Evolutionary conservation across 768 basidiomycete genomes (phyloP), one percentile per base, ranked within the genome.

Genomic region (Mycena vulgaris): DNA sequence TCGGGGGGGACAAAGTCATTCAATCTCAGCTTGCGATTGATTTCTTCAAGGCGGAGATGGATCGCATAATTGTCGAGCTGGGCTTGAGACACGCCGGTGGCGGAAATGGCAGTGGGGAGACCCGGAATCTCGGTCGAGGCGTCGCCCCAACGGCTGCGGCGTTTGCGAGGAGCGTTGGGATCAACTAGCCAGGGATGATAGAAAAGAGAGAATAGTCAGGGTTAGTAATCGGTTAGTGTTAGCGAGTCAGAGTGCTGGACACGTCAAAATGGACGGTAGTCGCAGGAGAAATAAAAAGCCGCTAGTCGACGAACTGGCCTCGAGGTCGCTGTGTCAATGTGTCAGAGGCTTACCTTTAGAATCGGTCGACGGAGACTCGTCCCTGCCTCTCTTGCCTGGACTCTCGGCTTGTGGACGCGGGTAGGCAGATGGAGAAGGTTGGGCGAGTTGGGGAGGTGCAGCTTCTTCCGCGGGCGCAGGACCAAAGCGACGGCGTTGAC

Each of bases 1-100:
- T 99, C 97, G 23, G 97, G 96, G 56, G 98, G 98, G 59, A 99
- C 90, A 75, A 95, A 96, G 77, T 99, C 96, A 72, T 98, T 98
- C 71, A 96, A 83, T 69, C 97, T 86, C 28, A 99, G 87, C 82
- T 98, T 98, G 75, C 95, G 90, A 78, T 97, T 97, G 78, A 99
- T 98, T 84, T 99, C 98, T 82, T 99, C 98, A 56, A 99, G 85
- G 61, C 98, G 89, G 55, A 99, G 87, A 78, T 98, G 96, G 63
- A 97, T 95, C 37, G 98, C 97, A 81, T 99, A 99, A 78, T 96
- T 97, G 83, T 99, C 97, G 62, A 99, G 92, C 80, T 99, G 97
- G 60, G 93, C 92, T 78, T 96, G 95, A 27, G 96, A 96, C 60
- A 99, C 96, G 69, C 97, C 96, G 52, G 93, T 92, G 49, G 94